These are phyloP conservation scores for Solanum hybrid DNA, from an alignment of 305 asterid genomes.

Conservation along the genomic window DNA sequence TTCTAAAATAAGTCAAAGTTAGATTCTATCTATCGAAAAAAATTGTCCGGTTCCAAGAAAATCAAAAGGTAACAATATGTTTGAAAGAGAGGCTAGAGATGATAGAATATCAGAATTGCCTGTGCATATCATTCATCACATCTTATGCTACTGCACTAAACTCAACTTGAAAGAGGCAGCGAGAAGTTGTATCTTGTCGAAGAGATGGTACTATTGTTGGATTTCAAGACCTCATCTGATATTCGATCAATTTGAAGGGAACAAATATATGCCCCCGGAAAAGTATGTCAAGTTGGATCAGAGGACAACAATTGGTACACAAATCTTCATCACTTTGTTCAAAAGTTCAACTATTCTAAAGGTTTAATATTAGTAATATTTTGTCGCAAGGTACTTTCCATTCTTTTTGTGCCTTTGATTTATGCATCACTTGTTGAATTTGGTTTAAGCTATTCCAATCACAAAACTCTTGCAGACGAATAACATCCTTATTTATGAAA, in stretches of 20 bases:
- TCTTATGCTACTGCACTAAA: neutral
- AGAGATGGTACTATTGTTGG: neutral
- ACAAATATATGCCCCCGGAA: neutral
- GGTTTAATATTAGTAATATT: neutral
- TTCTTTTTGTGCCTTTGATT: neutral
- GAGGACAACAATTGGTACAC: neutral
- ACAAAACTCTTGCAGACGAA: neutral
- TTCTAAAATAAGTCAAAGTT: too few relatives aligned
- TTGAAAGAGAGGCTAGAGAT: neutral
- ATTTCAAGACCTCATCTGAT: neutral
- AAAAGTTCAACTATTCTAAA: neutral
- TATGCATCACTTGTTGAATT: neutral
- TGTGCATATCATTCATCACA: neutral
- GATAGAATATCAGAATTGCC: neutral
- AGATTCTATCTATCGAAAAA: too few relatives aligned
- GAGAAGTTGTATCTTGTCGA: neutral
- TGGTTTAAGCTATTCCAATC: neutral
- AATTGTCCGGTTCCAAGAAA: too few relatives aligned
- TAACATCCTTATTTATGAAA: neutral
- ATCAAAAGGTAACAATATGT: neutral
- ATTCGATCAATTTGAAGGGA: neutral
- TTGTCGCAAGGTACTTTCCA: neutral
- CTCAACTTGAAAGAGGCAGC: neutral
- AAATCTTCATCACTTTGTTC: neutral
- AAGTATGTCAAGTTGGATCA: neutral